Evolutionary conservation across 2,329 filamentous ascomycete genomes (phyloP), one percentile per base, ranked within the genome.

Genomic region (Lachnellula occidentalis): DNA sequence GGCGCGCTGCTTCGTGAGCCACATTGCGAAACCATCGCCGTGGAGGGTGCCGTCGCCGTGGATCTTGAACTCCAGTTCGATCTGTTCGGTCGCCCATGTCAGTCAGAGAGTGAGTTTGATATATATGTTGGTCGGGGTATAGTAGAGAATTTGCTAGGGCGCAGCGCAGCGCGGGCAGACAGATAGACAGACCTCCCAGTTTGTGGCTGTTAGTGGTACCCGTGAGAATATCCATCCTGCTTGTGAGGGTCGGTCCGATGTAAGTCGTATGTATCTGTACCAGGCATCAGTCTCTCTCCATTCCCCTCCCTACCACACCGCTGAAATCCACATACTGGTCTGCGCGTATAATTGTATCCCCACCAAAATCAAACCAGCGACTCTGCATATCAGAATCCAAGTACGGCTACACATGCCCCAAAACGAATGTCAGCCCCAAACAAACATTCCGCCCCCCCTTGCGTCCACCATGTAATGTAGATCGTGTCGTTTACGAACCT

Each of bases 361-460:
- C 94, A 70, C 94, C 94, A 81, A 95, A 99, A 76, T 99, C 94
- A 75, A 92, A 99, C 92, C 94, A 99, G 70, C 94, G 87, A 76
- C 90, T 96, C 76, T 95, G 88, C 86, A 97, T 92, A 73, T 97
- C 94, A 58, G 91, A 94, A 75, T 99, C 94, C 66, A 99, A 84
- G 74, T 96, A 99, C 59, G 94, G 94, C 88, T 96, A 69, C 57
- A 61, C 53, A n/a, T 11, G 27, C 27, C 27, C 27, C 27, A 41
- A 22, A 19, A 12, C 27, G n/a, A 31, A 22, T 21, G 49, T 55
- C 42, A 55, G 53, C 31, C 15, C 19, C 7, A 27, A 27, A 9
- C 9, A 31, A 31, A 31, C 27, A 31, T 31, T 31, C 27, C 27
- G 4, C 2, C 8, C 27, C 27, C 27, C 27, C 37, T 41, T 41